A percentile compares a stretch with the other conserved stretches of the same genome.
phyloP scores from a whole-genome alignment of 768 basidiomycete genomes.

The Tylopilus rubrobrunneus region DNA sequence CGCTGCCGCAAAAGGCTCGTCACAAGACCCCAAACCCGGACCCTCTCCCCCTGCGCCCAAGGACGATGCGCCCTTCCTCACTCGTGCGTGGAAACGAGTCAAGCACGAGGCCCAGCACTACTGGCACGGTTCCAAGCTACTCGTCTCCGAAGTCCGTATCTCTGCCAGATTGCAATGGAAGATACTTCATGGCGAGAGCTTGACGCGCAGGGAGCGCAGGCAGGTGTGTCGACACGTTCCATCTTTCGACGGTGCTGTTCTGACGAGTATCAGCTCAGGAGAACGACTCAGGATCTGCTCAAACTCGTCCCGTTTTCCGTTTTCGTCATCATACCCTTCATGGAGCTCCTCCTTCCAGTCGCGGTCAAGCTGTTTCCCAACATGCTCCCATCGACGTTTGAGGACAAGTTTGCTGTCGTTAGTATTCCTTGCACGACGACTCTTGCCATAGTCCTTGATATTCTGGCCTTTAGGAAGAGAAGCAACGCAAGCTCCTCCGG shows the following conservation, averaged over 20 bases:
- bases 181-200: constrained; percentile 82
- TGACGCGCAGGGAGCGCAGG: constrained; percentile 90
- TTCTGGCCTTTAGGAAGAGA: constrained; percentile 69
- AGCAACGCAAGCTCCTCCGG: constrained; percentile 90
- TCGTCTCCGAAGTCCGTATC: constrained; percentile 93
- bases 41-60: constrained; percentile 44
- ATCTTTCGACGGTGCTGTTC: neutral
- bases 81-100: constrained; percentile 84
- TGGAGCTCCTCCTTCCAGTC: constrained; percentile 95
- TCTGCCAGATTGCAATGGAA: constrained; percentile 86
- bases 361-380: constrained; percentile 97
- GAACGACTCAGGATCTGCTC: constrained; percentile 90
- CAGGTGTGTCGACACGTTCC: constrained; percentile 52
- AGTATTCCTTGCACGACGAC: constrained; percentile 18
- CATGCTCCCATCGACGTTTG: constrained; percentile 98
- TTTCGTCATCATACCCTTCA: constrained; percentile 95
- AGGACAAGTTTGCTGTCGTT: constrained; percentile 93
- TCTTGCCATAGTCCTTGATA: neutral
- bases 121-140: constrained; percentile 92
- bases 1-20: constrained; percentile 17
- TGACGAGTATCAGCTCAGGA: constrained; percentile 57
- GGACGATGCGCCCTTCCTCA: constrained; percentile 44
- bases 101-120: constrained; percentile 97
- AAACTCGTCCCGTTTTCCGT: constrained; percentile 94
- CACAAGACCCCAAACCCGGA: constrained; percentile 40